Evolutionary conservation across 306 rosid genomes (phyloP), one percentile per base, ranked within the genome.

Genomic region (Cucurbita moschata): DNA sequence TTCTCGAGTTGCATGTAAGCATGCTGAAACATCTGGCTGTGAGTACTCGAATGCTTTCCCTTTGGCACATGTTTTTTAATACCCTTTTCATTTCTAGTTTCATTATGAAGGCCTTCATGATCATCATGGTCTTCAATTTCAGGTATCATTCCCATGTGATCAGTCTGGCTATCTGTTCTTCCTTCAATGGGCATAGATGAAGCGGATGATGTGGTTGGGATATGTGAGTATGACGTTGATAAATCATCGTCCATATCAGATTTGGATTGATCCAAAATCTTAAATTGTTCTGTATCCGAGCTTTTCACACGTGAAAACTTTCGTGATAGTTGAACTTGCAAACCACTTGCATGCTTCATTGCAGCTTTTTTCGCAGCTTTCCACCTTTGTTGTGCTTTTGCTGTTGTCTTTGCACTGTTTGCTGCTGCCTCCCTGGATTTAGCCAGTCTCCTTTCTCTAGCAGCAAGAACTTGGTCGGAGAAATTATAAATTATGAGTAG

Each of bases 401-500:
- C 91, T 1, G 83, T 87, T 69, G 80, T 85, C 78, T 81, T 86
- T 74, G 95, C 96, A 81, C 85, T 94, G 86, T 78, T 85, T 67
- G 99, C 99, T 15, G 99, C 99, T 61, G 92, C 86, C 81, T 91
- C 96, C 75, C 99, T 83, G 46, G 96, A 94, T 79, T 83, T 85
- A 57, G 99, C 88, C 46, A 80, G 74, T 81, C 92, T 85, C 80
- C 97, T 88, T 78, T 88, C 92, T 90, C 91, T 88, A 76, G 87
- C 87, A 75, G 89, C 85, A 65, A 94, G 96, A 79, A 91, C 91
- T 88, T 94, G 99, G 83, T 85, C 99, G 77, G 96, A 89, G 78
- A 93, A 91, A 88, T 91, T 94, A 91, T 94, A 94, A 74, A 94
- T 84, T 79, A 94, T 88, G 86, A 94, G 96, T 66, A 94, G 90